Conservation (phyloP, 148 eudicot species). For the Beta vulgaris region DNA sequence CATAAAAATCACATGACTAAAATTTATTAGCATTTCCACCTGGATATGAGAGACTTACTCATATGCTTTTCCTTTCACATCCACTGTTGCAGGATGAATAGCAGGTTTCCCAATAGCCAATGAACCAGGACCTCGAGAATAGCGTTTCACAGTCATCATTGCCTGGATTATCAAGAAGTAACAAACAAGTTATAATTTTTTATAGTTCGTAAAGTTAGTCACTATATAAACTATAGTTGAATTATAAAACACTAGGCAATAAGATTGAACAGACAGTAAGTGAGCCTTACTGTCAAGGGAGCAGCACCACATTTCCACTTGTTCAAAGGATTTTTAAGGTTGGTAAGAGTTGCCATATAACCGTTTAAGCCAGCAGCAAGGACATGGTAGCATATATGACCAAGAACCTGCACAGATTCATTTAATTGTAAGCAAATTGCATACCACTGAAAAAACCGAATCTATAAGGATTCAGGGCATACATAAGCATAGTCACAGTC, state of each 20-base stretch:
- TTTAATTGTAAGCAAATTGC: slow-evolving; percentile 10
- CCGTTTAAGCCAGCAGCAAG: slow-evolving; percentile 97
- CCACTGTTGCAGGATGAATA: slow-evolving; percentile 85
- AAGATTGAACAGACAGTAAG: slow-evolving; percentile 7
- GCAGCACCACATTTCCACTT: slow-evolving; percentile 99
- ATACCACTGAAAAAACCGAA: not conserved
- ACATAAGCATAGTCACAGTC: slow-evolving; percentile 98
- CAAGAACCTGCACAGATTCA: slow-evolving; percentile 66
- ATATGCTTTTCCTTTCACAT: slow-evolving; percentile 85
- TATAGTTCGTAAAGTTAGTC: not conserved
- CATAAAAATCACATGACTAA: too few relatives aligned
- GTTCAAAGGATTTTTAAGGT: slow-evolving; percentile 79
- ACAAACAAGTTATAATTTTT: not conserved
- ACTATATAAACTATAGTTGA: not conserved
- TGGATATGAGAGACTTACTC: slow-evolving; percentile 56
- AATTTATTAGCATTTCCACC: too few relatives aligned
- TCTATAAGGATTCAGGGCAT: slow-evolving; percentile 27
- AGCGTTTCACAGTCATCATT: slow-evolving; percentile 91
- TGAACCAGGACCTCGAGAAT: slow-evolving; percentile 83
- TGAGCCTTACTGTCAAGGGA: slow-evolving; percentile 70
- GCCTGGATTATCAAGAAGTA: slow-evolving; percentile 48
- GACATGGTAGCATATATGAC: slow-evolving; percentile 88
- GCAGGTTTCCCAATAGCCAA: slow-evolving; percentile 78
- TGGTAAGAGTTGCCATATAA: slow-evolving; percentile 87
- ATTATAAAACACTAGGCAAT: not conserved